Evolutionary conservation across 31 red algal species (phyloP), one percentile per base, ranked within the genome.

Genomic region (Porphyra umbilicalis): DNA sequence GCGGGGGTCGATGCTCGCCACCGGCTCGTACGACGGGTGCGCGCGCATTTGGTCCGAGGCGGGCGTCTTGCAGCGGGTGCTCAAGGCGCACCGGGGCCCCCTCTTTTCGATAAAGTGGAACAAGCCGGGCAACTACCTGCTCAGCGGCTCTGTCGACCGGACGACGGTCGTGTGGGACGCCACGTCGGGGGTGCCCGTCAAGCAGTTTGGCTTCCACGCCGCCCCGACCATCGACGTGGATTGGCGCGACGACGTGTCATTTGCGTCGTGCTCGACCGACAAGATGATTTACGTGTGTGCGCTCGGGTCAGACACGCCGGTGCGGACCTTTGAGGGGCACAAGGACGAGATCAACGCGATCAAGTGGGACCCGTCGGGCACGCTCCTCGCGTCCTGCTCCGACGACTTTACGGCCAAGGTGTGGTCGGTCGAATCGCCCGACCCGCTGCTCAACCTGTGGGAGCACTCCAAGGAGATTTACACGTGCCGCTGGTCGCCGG

Each of bases 101-200:
- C 46, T 99, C 35, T 95, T 99, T 44, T 95, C 93, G 18, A 34
- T 99, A 9, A 95, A 99, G 83, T 99, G 97, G 97, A 99, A 96
- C 82, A 84, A 83, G 35, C 88, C 86, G 46, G 93, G 97, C 33
- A 93, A 93, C 76, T 89, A 91, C 76, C 79, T 99, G 30, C 78
- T 94, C 2, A 94, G 85, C 42, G 94, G 93, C n/a, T 90, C 87
- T 10, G 94, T 99, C 11, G 97, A 99, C 82, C 80, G 94, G 39
- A 92, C 88, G 13, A 92, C 90, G 6, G 88, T 90, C 10, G 88
- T 99, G 34, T 99, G 94, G 91, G 86, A 96, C 35, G 93, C 84
- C 11, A 79, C 82, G 30, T 86, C 90, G 32, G 90, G 90, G 14
- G 67, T 80, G 39, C 80, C 82, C 79, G 87, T 95, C 76, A 89